These are phyloP conservation scores for Lactifluus rugatus DNA, from an alignment of 768 basidiomycete genomes.

Conservation along the genomic window DNA sequence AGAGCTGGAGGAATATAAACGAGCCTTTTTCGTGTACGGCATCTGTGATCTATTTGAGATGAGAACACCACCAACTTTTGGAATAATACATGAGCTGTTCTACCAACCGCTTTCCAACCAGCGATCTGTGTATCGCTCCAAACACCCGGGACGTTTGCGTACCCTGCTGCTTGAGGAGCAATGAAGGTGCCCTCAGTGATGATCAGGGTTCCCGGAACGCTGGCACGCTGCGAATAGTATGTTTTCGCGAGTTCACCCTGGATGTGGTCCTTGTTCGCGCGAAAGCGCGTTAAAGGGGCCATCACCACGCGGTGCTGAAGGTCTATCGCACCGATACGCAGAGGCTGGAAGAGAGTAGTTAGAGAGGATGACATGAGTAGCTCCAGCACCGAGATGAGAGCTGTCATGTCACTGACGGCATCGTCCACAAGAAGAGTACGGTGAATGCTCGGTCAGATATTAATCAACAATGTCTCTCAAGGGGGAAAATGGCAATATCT, in stretches of 20 bases:
- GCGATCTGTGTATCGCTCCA: conserved; percentile 49
- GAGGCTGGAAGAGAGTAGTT: conserved; percentile 36
- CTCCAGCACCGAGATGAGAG: not conserved
- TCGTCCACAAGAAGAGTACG: too few species aligned
- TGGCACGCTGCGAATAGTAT: conserved; percentile 43
- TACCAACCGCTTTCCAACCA: conserved; percentile 38
- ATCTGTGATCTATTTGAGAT: conserved; percentile 37
- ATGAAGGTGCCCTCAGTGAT: conserved; percentile 52
- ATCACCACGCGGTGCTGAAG: conserved; percentile 45
- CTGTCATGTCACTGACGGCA: too few species aligned
- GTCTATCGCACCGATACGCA: conserved; percentile 32
- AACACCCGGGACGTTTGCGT: conserved; percentile 47
- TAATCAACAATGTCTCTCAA: too few species aligned
- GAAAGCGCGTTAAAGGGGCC: conserved; percentile 42
- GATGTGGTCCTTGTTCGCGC: conserved; percentile 30
- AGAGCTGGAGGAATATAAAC: conserved; percentile 46
- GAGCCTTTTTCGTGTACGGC: conserved; percentile 47
- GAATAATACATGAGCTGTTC: not conserved
- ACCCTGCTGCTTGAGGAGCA: conserved; percentile 40
- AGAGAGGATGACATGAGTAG: not conserved
- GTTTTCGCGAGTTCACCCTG: conserved; percentile 30
- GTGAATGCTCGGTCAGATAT: not conserved
- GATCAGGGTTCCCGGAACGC: conserved; percentile 41
- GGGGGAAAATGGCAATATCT: too few species aligned
- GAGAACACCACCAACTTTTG: not conserved